phyloP scores from a whole-genome alignment of 352 stramenopile genomes.

The Phytophthora capsici region DNA sequence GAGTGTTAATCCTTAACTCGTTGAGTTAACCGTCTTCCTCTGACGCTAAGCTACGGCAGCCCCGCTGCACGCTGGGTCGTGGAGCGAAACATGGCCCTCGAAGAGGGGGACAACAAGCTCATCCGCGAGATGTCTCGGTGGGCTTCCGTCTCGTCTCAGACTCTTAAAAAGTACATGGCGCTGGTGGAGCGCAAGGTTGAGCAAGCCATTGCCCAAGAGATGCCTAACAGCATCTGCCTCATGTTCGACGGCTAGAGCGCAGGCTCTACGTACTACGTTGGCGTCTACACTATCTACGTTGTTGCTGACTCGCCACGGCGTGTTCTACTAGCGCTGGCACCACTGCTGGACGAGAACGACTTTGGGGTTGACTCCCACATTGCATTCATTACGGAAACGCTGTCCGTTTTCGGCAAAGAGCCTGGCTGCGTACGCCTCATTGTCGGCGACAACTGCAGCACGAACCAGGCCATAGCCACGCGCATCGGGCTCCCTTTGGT shows the following conservation, averaged over 20 bases:
- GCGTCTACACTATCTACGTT: background rate
- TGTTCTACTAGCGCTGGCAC: background rate
- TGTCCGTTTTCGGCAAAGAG: background rate
- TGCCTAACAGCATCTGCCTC: background rate
- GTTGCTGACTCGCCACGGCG: background rate
- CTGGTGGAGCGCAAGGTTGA: background rate
- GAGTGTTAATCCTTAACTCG: too few relatives aligned
- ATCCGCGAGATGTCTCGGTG: too few relatives aligned
- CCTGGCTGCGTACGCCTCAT: background rate
- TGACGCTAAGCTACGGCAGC: too few relatives aligned
- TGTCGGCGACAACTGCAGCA: background rate
- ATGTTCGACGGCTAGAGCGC: background rate
- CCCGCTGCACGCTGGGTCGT: too few relatives aligned
- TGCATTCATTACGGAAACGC: background rate
- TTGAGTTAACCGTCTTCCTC: too few relatives aligned
- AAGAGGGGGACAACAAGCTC: too few relatives aligned
- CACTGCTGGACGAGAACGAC: too few relatives aligned
- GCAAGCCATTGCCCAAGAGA: background rate
- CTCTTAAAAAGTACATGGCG: too few relatives aligned
- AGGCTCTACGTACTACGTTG: background rate
- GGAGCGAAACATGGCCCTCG: too few relatives aligned
- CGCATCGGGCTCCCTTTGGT: background rate
- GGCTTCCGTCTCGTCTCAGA: too few relatives aligned
- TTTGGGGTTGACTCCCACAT: too few relatives aligned
- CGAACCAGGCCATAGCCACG: background rate